phyloP scores from a whole-genome alignment of 2,329 filamentous ascomycete species.

The Alternaria hordeiaustralica region DNA sequence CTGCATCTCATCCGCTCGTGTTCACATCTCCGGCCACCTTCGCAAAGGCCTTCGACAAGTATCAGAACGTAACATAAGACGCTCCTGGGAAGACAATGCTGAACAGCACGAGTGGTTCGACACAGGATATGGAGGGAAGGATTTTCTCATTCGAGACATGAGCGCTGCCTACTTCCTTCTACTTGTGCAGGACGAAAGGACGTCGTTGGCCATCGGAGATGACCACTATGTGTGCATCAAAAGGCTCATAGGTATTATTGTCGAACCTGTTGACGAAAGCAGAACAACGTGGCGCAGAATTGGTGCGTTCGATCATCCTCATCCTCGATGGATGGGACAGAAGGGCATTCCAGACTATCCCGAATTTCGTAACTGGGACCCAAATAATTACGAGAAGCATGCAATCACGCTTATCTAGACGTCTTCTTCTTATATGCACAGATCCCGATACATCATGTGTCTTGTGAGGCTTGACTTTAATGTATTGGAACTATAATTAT shows the following conservation, averaged over 20 bases:
- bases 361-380: neutral
- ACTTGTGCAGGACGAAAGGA: neutral
- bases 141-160: neutral
- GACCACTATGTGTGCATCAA: no score
- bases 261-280: neutral
- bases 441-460: no score
- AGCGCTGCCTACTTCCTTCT: neutral
- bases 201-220: no score
- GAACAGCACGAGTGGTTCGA: neutral
- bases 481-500: no score
- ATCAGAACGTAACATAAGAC: neutral
- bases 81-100: no score
- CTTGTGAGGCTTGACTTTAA: no score
- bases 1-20: neutral
- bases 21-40: neutral
- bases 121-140: fast-evolving
- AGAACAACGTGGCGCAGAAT: neutral
- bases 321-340: fast-evolving
- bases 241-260: neutral
- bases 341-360: neutral
- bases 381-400: neutral
- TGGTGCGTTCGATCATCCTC: neutral
- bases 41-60: neutral
- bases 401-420: neutral
- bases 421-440: no score